Conservation (phyloP, 805 yeast species). For the Kodamaea jinghongensis region DNA sequence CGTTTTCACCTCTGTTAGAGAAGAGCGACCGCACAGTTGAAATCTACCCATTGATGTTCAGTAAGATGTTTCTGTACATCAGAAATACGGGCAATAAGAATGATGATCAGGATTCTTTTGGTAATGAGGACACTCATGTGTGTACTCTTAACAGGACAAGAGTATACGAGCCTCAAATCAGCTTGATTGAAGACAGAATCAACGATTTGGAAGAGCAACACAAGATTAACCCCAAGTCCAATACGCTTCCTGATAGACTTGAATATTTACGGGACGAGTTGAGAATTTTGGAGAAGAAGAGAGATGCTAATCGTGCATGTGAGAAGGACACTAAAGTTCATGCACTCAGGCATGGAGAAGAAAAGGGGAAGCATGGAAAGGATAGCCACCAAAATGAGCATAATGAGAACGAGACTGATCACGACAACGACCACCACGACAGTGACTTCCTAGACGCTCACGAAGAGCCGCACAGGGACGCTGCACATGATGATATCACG, state of each 20-base stretch:
- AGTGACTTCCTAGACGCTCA: too few species aligned
- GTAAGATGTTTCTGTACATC: slow-evolving; percentile 68
- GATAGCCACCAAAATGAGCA: background rate
- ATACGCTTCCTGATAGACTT: background rate
- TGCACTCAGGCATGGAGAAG: background rate
- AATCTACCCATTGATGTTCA: slow-evolving; percentile 59
- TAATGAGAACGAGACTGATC: too few species aligned
- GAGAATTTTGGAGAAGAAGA: background rate
- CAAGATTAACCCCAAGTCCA: slow-evolving; percentile 10
- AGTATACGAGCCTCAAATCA: slow-evolving; percentile 27
- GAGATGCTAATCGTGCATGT: too few species aligned
- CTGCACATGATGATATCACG: too few species aligned
- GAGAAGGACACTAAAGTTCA: too few species aligned
- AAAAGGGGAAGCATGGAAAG: background rate
- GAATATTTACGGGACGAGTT: background rate
- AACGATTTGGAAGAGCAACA: slow-evolving; percentile 21
- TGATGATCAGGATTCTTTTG: slow-evolving; percentile 17
- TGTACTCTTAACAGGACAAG: slow-evolving; percentile 27
- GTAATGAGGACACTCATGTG: slow-evolving; percentile 28
- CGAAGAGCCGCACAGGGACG: too few species aligned
- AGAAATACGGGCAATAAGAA: slow-evolving; percentile 46
- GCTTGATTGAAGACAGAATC: slow-evolving; percentile 25
- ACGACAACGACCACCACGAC: too few species aligned
- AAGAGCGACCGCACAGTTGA: slow-evolving; percentile 41
- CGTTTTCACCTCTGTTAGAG: slow-evolving; percentile 40